These are phyloP conservation scores for Aspergillus hancockii DNA, from an alignment of 495 filamentous ascomycete species.

Conservation along the genomic window DNA sequence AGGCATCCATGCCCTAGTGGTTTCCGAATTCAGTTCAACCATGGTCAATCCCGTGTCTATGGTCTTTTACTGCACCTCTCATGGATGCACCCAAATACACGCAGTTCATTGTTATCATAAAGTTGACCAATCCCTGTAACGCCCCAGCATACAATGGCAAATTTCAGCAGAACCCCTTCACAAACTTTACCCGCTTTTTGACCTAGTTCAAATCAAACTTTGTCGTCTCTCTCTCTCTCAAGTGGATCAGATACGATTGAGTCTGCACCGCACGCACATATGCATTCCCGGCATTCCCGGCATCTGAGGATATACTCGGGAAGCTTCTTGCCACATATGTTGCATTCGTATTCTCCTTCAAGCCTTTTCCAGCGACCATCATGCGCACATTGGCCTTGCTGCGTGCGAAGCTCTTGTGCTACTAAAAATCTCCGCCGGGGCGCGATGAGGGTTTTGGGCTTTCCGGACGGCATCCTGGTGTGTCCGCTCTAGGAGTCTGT, in stretches of 20 bases:
- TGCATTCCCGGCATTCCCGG: slow-evolving; percentile 6
- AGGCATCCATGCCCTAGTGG: background rate
- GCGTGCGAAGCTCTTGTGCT: background rate
- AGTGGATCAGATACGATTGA: slow-evolving; percentile 7
- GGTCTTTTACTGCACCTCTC: background rate
- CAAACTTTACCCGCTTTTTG: background rate
- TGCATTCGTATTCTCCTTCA: slow-evolving; percentile 6
- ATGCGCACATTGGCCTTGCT: slow-evolving; percentile 5
- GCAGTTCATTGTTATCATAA: too few relatives aligned
- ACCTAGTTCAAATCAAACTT: too few relatives aligned
- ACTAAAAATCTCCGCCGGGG: slow-evolving; percentile 7
- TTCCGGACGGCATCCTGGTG: slow-evolving; percentile 10
- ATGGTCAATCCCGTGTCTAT: background rate
- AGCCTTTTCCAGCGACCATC: slow-evolving; percentile 5
- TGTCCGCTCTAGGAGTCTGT: slow-evolving; percentile 30
- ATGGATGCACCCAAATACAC: too few relatives aligned
- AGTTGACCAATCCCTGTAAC: too few relatives aligned
- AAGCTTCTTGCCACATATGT: slow-evolving; percentile 6
- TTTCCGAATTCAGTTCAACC: background rate
- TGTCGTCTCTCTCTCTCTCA: too few relatives aligned
- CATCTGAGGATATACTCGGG: slow-evolving; percentile 12
- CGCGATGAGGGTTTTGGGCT: background rate
- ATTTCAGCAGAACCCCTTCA: background rate
- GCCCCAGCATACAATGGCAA: background rate
- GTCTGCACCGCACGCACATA: slow-evolving; percentile 12